Percentiles rank a stretch among this genome's conserved stretches.
These are phyloP conservation scores for Mortierella sp. DNA, from an alignment of 371 early-diverging fungal species.

Conservation along the genomic window DNA sequence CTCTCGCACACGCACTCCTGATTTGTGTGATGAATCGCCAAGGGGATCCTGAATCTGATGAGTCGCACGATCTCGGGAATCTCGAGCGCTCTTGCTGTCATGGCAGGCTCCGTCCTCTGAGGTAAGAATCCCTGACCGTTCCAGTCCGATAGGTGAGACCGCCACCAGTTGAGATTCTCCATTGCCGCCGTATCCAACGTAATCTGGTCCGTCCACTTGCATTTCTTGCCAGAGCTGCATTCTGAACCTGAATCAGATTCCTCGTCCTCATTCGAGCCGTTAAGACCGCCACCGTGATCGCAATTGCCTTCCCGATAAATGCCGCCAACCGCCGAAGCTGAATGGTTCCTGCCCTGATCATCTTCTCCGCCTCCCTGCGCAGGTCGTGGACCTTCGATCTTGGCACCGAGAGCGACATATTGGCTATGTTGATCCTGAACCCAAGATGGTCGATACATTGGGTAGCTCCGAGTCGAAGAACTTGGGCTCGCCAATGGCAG, in stretches of 20 bases:
- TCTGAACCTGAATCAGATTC: slow-evolving; percentile 14
- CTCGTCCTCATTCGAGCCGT: slow-evolving; percentile 36
- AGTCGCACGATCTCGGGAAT: too few relatives aligned
- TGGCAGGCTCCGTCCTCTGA: too few relatives aligned
- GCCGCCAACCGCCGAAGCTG: slow-evolving; percentile 14
- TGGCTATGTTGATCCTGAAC: too few relatives aligned
- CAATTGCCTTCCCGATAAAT: slow-evolving; percentile 42
- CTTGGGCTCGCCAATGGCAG: slow-evolving; percentile 5
- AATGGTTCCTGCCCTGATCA: too few relatives aligned
- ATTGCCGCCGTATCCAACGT: not conserved
- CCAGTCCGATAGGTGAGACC: not conserved
- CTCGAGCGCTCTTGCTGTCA: too few relatives aligned
- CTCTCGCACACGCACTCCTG: too few relatives aligned
- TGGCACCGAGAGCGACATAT: too few relatives aligned
- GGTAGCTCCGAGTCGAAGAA: slow-evolving; percentile 8
- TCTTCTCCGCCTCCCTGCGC: too few relatives aligned
- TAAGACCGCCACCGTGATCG: slow-evolving; percentile 37
- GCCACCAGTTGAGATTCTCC: slow-evolving; percentile 12
- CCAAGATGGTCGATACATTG: too few relatives aligned
- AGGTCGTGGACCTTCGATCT: too few relatives aligned
- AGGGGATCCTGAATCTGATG: too few relatives aligned
- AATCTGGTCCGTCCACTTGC: not conserved
- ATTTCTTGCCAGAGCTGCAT: slow-evolving; percentile 18
- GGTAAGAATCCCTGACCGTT: slow-evolving; percentile 2
- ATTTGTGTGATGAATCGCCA: too few relatives aligned